These are phyloP conservation scores for Alternaria atra DNA, from an alignment of 2,329 filamentous ascomycete species.

Conservation along the genomic window DNA sequence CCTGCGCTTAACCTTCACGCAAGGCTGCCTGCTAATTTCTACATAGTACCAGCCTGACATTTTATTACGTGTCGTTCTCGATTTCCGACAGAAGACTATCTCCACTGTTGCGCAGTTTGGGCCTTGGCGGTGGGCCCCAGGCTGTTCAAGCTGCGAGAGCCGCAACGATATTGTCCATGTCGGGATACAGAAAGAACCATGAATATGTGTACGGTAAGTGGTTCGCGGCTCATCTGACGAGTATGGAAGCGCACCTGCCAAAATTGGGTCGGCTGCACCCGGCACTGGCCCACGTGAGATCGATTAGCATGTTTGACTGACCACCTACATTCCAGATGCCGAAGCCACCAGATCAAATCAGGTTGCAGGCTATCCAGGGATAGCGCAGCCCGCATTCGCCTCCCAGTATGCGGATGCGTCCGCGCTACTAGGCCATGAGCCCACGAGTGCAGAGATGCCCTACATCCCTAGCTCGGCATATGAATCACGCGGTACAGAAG, in stretches of 20 bases:
- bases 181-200: slow-evolving; percentile 80
- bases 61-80: slow-evolving; percentile 40
- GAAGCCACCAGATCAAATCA: slow-evolving; percentile 69
- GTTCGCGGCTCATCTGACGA: slow-evolving; percentile 53
- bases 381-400: slow-evolving; percentile 60
- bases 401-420: slow-evolving; percentile 60
- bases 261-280: slow-evolving; percentile 47
- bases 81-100: slow-evolving; percentile 38
- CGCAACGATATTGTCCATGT: slow-evolving; percentile 73
- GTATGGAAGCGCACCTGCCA: slow-evolving; percentile 46
- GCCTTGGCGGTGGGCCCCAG: slow-evolving; percentile 61
- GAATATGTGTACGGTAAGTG: slow-evolving; percentile 83
- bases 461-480: slow-evolving; percentile 58
- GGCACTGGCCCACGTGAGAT: slow-evolving; percentile 49
- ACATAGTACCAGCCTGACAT: slow-evolving; percentile 41
- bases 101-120: slow-evolving; percentile 43
- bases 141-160: slow-evolving; percentile 46
- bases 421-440: slow-evolving; percentile 60
- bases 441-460: slow-evolving; percentile 55
- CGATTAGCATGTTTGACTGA: slow-evolving; percentile 54
- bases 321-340: slow-evolving; percentile 62
- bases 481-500: slow-evolving; percentile 56
- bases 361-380: slow-evolving; percentile 60
- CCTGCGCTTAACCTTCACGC: slow-evolving; percentile 36
- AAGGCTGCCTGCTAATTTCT: slow-evolving; percentile 41